Percentiles rank a stretch among this genome's conserved stretches.
Evolutionary conservation across 2,329 filamentous ascomycete species (phyloP).

Genomic region (Xylariaceae sp.): DNA sequence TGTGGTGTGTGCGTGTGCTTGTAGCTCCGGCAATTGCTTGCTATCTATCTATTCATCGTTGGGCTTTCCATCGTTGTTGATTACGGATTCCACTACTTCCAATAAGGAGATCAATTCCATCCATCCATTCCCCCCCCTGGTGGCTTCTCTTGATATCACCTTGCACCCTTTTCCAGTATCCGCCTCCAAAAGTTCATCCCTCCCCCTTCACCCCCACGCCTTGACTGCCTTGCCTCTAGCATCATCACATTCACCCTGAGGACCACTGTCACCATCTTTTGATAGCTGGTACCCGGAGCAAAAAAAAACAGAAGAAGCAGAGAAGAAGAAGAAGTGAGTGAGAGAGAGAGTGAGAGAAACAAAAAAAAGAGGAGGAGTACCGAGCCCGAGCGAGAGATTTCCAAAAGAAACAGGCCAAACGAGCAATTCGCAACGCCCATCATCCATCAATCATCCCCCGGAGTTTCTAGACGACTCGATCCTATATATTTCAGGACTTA

Average conservation of each 20-base stretch:
- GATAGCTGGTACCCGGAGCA: slow-evolving; percentile 3
- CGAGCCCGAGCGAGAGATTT: slow-evolving; percentile 25
- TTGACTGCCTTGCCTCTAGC: slow-evolving; percentile 12
- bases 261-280: slow-evolving; percentile 3
- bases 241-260: slow-evolving; percentile 18
- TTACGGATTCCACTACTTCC: slow-evolving; percentile 9
- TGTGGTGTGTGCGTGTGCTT: slow-evolving; percentile 19
- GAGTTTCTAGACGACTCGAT: slow-evolving; percentile 23
- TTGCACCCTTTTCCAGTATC: slow-evolving; percentile 3
- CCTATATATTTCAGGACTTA: slow-evolving; percentile 19
- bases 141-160: slow-evolving; percentile 20
- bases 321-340: slow-evolving; percentile 23
- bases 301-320: slow-evolving; percentile 7
- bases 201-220: slow-evolving; percentile 2
- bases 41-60: slow-evolving; percentile 20
- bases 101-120: slow-evolving; percentile 5
- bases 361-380: slow-evolving; percentile 16
- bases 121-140: slow-evolving; percentile 3
- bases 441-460: slow-evolving; percentile 1
- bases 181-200: neutral
- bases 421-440: slow-evolving; percentile 2
- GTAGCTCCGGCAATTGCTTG: slow-evolving; percentile 21
- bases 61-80: slow-evolving; percentile 26
- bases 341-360: neutral
- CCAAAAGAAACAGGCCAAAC: slow-evolving; percentile 20